Percentiles rank a stretch among this genome's conserved stretches.
Evolutionary conservation across 2,329 filamentous ascomycete species (phyloP).

Genomic region (Paramyrothecium roridum): DNA sequence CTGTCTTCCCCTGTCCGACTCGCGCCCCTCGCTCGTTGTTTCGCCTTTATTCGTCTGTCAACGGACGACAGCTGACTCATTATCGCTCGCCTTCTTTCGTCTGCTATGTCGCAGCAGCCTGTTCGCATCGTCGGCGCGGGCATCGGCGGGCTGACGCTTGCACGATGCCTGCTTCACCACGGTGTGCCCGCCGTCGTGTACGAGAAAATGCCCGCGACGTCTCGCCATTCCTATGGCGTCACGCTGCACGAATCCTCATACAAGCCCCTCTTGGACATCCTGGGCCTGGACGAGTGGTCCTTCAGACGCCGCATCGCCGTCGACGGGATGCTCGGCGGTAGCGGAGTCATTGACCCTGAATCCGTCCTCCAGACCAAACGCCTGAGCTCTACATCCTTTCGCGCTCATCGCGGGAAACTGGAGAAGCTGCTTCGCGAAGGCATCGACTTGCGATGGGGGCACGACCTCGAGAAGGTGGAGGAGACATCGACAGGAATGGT

Average conservation of each 20-base stretch:
- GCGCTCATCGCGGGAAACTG: constrained; percentile 3
- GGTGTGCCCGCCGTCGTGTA: constrained; percentile 5
- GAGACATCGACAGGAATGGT: constrained; percentile 1
- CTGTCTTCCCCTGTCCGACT: no score
- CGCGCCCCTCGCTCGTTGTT: no score
- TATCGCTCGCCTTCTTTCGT: neutral
- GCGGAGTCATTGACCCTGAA: constrained; percentile 1
- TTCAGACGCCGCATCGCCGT: constrained; percentile 5
- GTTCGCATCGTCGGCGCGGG: constrained; percentile 6
- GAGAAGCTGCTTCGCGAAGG: constrained; percentile 7
- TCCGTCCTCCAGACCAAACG: constrained; percentile 1
- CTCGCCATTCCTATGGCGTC: constrained; percentile 3
- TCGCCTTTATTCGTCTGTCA: no score
- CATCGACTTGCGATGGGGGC: constrained; percentile 4
- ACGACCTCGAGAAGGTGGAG: constrained; percentile 1
- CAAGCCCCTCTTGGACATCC: constrained; percentile 2
- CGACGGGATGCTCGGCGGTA: constrained; percentile 1
- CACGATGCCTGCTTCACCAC: constrained; percentile 5
- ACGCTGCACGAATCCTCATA: constrained; percentile 4
- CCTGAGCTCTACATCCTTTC: constrained; percentile 1
- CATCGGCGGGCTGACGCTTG: constrained; percentile 5
- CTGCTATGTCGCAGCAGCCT: constrained; percentile 4
- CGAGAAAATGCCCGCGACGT: constrained; percentile 3
- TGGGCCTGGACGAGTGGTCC: constrained; percentile 2
- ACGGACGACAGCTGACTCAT: no score